A percentile compares a stretch with the other conserved stretches of the same genome.
These are phyloP conservation scores for Fusarium piperis DNA, from an alignment of 2,329 filamentous ascomycete species.

Conservation along the genomic window DNA sequence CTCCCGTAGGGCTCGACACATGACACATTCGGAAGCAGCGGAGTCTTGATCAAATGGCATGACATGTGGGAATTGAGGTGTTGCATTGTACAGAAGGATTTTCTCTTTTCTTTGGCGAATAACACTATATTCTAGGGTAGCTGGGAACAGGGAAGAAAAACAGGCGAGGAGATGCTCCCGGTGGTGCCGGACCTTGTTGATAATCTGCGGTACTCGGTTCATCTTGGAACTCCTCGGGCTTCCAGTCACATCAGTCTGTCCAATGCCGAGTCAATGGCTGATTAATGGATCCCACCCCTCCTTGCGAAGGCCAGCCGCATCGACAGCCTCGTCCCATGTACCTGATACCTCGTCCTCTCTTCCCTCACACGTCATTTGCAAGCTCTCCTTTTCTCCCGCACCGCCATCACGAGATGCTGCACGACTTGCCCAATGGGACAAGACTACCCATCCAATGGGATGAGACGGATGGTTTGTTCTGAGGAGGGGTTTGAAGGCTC, in stretches of 20 bases:
- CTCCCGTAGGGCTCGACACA: conserved; percentile 29
- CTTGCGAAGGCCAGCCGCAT: not conserved
- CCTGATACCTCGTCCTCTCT: not conserved
- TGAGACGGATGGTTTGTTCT: not conserved
- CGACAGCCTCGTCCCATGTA: not conserved
- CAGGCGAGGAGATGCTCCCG: not conserved
- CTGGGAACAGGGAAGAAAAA: not conserved
- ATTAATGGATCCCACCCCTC: not conserved
- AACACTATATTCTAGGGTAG: not conserved
- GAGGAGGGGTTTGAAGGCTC: not conserved
- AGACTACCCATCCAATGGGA: not conserved
- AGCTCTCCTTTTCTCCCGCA: not conserved
- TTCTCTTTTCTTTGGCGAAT: not conserved
- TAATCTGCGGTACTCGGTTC: not conserved
- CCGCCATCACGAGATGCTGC: conserved; percentile 1
- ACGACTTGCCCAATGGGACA: conserved; percentile 18
- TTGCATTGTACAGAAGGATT: not conserved
- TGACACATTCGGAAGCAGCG: conserved; percentile 24
- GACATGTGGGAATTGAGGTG: conserved; percentile 8
- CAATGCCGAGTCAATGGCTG: not conserved
- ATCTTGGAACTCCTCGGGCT: not conserved
- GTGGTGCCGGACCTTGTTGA: not conserved
- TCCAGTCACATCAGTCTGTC: not conserved
- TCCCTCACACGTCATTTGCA: conserved; percentile 22
- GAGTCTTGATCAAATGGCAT: conserved; percentile 12